Evolutionary conservation across 148 eudicot species (phyloP), one percentile per base, ranked within the genome.

Genomic region (Polygonum maritimum): DNA sequence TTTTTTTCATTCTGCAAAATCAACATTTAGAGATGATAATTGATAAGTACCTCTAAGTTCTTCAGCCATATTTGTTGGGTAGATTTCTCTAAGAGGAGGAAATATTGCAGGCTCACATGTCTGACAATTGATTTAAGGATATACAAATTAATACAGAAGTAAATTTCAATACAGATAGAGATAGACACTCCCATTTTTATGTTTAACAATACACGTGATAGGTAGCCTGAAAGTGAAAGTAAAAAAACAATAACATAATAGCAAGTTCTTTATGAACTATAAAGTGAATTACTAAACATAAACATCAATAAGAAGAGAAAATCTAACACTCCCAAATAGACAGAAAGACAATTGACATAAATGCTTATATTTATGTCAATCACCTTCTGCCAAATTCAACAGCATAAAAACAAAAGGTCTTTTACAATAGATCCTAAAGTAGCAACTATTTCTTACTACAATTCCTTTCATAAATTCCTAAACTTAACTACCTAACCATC

Each of bases 21-120:
- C 71, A 38, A 15, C 41, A 67, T 36, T 33, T 1, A 67, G 38
- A 15, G 71, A 67, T 15, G 71, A 16, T 63, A 26, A 26, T 26
- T 26, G 31, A 26, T 26, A 7, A 51, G 77, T 81, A 96, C 99
- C 99, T 84, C 71, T 83, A 75, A 96, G 98, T 76, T 89, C 90
- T 84, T 87, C 97, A 79, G 84, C 86, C 87, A 96, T 83, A 85
- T 91, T 91, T 79, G 90, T 88, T 14, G 94, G 92, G 79, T 96
- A 96, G 76, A 96, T 78, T 63, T 96, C 99, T 82, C 78, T 82
- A 13, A 96, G 87, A 69, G 99, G 99, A 76, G 99, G 99, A 48
- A 96, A 81, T 79, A 96, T 86, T 60, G 99, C 85, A 31, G 99
- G 99, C 80, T 44, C 84, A 80, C 96, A 88, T 21, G 97, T 96